Evolutionary conservation across 2,329 filamentous ascomycete species (phyloP).

Genomic region (Penicillium sp.): DNA sequence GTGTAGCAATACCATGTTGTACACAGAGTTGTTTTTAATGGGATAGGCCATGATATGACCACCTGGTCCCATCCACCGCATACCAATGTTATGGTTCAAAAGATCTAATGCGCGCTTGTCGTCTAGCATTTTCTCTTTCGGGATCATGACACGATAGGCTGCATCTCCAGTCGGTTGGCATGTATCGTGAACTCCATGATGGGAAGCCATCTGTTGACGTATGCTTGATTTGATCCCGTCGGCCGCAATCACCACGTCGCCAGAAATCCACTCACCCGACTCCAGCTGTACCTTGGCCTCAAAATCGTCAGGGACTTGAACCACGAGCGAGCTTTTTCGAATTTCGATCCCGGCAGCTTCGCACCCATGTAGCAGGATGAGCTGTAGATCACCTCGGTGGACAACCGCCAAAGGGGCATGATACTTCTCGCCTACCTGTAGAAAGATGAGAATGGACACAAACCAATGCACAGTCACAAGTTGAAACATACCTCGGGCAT

Average conservation of each 20-base stretch:
- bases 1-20: not conserved
- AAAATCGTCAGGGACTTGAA: not conserved
- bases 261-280: not conserved
- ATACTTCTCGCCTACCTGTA: not conserved
- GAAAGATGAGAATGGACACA: too few species aligned
- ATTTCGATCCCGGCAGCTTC: not conserved
- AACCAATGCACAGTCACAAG: too few species aligned
- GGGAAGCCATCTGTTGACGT: not conserved
- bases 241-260: not conserved
- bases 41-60: not conserved
- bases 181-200: not conserved
- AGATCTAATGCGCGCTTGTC: not conserved
- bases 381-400: not conserved
- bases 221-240: not conserved
- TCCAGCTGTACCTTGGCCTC: not conserved
- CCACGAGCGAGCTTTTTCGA: not conserved
- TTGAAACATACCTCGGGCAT: not conserved
- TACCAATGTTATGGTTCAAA: not conserved
- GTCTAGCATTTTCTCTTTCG: not conserved
- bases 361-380: not conserved
- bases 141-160: not conserved
- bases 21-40: not conserved
- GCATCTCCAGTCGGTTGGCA: not conserved
- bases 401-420: not conserved
- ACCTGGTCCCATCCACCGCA: not conserved